A percentile compares a stretch with the other conserved stretches of the same genome.
Evolutionary conservation across 768 basidiomycete species (phyloP).

Genomic region (Sporobolomyces roseus): DNA sequence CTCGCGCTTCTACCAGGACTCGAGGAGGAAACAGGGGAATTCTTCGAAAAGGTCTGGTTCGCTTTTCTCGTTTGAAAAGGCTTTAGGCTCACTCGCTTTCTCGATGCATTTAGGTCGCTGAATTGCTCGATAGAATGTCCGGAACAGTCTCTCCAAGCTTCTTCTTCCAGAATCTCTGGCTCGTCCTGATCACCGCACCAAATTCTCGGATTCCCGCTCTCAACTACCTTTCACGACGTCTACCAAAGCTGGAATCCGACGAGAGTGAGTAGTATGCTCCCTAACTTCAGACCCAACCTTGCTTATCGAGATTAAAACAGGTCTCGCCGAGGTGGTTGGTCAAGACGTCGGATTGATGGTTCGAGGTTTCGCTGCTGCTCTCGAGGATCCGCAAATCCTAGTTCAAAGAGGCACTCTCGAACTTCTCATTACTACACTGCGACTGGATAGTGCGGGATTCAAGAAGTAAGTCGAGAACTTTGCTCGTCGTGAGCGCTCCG

Average conservation of each 20-base stretch:
- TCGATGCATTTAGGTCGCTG: constrained; percentile 59
- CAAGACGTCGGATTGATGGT: constrained; percentile 90
- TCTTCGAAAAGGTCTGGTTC: constrained; percentile 62
- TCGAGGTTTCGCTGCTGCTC: constrained; percentile 78
- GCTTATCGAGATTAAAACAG: constrained; percentile 46
- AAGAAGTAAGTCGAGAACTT: constrained; percentile 49
- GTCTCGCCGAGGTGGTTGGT: constrained; percentile 69
- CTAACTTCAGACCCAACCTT: not conserved
- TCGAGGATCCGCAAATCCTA: constrained; percentile 90
- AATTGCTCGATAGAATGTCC: constrained; percentile 73
- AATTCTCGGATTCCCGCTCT: constrained; percentile 78
- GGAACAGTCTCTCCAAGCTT: constrained; percentile 73
- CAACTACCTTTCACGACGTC: constrained; percentile 75
- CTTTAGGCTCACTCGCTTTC: not conserved
- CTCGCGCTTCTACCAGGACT: constrained; percentile 88
- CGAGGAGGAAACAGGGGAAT: constrained; percentile 96
- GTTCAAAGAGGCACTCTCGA: constrained; percentile 83
- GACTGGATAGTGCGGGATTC: constrained; percentile 67
- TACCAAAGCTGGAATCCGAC: constrained; percentile 66
- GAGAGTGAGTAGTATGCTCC: constrained; percentile 55
- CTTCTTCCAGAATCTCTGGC: constrained; percentile 93
- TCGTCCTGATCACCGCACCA: constrained; percentile 84
- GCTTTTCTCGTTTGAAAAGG: too few species aligned
- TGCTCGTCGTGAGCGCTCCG: not conserved
- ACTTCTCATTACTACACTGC: constrained; percentile 70